Conservation (phyloP, 441 rosid genomes). For the Gossypium davidsonii region DNA sequence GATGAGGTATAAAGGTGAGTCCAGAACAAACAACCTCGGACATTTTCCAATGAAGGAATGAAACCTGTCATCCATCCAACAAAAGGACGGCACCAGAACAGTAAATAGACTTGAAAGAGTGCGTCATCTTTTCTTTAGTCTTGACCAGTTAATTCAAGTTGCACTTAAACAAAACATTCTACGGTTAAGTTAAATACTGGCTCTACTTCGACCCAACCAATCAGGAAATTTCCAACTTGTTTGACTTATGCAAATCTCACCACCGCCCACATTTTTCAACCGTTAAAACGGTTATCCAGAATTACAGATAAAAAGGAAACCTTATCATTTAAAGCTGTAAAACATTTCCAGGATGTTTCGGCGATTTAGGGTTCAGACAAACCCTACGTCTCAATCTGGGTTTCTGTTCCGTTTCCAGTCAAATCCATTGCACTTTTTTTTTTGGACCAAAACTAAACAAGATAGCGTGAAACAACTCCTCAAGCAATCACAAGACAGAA, state of each 20-base stretch:
- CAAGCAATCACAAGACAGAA: not conserved
- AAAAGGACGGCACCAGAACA: conserved; percentile 23
- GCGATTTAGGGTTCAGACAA: not conserved
- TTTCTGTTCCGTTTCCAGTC: not conserved
- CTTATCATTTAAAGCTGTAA: not conserved
- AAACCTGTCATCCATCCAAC: conserved; percentile 9
- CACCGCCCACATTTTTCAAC: conserved; percentile 20
- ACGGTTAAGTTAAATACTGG: not conserved
- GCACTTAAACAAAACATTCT: not conserved
- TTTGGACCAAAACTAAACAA: not conserved
- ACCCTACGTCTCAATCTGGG: not conserved
- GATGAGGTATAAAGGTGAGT: not conserved
- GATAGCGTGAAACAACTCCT: not conserved
- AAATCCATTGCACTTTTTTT: not conserved
- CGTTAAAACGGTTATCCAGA: not conserved
- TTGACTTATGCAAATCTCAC: not conserved
- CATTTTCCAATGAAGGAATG: not conserved
- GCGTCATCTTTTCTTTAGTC: not conserved
- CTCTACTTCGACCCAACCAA: not conserved
- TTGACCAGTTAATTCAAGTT: not conserved
- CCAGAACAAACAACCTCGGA: not conserved
- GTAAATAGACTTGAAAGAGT: not conserved
- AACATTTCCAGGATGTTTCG: conserved; percentile 13
- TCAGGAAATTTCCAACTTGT: not conserved
- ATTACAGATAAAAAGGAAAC: not conserved